These are phyloP conservation scores for Hawksworthiomyces lignivorus DNA, from an alignment of 2,329 filamentous ascomycete species.

Conservation along the genomic window DNA sequence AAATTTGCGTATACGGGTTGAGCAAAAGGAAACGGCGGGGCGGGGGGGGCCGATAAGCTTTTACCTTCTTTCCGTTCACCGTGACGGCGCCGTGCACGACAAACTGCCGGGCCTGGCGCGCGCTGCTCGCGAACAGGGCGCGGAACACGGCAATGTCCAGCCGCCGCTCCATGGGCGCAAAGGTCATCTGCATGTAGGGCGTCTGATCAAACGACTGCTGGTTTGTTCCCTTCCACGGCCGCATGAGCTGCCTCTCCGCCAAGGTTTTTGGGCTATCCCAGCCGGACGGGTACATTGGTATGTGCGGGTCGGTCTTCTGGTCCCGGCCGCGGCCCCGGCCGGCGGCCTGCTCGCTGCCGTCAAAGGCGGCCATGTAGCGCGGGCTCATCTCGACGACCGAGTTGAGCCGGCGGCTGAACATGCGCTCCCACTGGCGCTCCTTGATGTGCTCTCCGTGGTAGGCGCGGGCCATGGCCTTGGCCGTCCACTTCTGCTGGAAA, in stretches of 20 bases:
- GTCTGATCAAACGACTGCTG: constrained; percentile 40
- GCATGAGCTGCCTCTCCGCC: no score
- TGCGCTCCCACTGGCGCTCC: constrained; percentile 88
- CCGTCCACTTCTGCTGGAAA: constrained; percentile 97
- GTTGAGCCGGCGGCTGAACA: constrained; percentile 76
- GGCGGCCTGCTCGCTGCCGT: constrained; percentile 75
- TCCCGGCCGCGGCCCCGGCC: constrained; percentile 70
- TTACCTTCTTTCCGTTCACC: constrained; percentile 95
- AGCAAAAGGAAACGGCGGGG: no score
- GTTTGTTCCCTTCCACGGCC: no score
- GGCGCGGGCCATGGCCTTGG: constrained; percentile 73
- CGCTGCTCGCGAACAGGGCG: constrained; percentile 87
- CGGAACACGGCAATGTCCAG: constrained; percentile 93
- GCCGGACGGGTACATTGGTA: no score
- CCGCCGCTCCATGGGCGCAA: constrained; percentile 81
- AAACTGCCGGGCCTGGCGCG: constrained; percentile 87
- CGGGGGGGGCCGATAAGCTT: no score
- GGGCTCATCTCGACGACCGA: constrained; percentile 83
- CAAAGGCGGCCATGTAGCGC: constrained; percentile 66
- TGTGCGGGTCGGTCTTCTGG: no score
- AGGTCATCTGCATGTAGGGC: constrained; percentile 95
- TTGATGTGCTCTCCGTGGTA: constrained; percentile 95
- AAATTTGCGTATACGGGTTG: no score
- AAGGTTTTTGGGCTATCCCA: no score
- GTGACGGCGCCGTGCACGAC: constrained; percentile 87